These are phyloP conservation scores for Tetrahymena thermophila DNA, from an alignment of 73 alveolate species.

Conservation along the genomic window DNA sequence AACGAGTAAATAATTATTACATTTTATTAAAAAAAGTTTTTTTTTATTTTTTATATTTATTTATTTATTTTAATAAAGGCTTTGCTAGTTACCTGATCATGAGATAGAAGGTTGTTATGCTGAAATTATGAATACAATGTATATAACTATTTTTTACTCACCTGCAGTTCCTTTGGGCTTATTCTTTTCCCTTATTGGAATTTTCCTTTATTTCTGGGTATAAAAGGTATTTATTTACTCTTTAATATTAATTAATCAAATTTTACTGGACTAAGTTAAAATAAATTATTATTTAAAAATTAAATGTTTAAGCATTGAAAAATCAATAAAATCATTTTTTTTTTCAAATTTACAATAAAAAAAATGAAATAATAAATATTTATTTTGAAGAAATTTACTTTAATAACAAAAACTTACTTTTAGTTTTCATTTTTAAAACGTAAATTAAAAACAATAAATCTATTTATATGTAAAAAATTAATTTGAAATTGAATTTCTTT, in stretches of 20 bases:
- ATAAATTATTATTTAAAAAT: no score
- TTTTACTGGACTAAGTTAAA: neutral
- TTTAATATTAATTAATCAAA: neutral
- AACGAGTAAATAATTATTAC: neutral
- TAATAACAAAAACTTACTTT: no score
- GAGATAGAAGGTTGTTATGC: slow-evolving; percentile 28
- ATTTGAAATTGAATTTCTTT: no score
- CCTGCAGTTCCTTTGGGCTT: slow-evolving; percentile 31
- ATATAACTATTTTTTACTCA: slow-evolving; percentile 15
- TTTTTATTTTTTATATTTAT: neutral
- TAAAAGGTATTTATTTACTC: neutral
- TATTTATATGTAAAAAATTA: no score
- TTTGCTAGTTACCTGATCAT: slow-evolving; percentile 21
- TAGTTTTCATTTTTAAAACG: no score
- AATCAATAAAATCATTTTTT: no score
- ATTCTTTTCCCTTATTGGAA: slow-evolving; percentile 10
- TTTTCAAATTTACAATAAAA: no score
- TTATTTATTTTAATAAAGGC: neutral
- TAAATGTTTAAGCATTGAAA: no score
- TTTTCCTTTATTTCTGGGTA: slow-evolving; percentile 25
- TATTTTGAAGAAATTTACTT: no score
- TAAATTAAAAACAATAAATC: no score
- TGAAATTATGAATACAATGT: slow-evolving; percentile 25
- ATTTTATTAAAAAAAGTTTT: neutral
- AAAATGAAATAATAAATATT: no score